Conservation (phyloP, 2,329 filamentous ascomycete species). For the Bertia moriformis region DNA sequence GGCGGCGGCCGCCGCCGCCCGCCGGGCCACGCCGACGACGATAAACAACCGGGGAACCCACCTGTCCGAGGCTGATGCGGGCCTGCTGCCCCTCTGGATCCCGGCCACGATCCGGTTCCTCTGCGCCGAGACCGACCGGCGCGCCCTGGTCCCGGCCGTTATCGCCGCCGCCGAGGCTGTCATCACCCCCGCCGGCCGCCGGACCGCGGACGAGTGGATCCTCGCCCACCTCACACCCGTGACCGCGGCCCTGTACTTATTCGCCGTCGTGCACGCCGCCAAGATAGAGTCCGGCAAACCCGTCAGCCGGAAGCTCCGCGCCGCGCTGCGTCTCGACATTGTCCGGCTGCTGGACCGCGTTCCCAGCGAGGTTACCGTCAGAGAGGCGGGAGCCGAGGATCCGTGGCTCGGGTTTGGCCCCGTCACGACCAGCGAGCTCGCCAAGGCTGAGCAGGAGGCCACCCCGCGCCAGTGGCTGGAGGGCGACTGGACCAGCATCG, state of each 20-base stretch:
- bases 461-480: not conserved
- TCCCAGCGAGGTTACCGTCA: conserved; percentile 19
- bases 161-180: conserved; percentile 57
- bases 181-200: conserved; percentile 23
- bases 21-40: conserved; percentile 24
- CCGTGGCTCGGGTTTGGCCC: conserved; percentile 12
- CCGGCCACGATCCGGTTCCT: conserved; percentile 53
- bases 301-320: conserved; percentile 27
- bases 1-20: conserved; percentile 16
- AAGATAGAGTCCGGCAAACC: conserved; percentile 14
- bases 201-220: conserved; percentile 31
- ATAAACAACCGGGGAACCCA: conserved; percentile 28
- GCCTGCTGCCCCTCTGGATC: conserved; percentile 48
- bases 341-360: conserved; percentile 23
- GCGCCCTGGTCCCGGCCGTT: conserved; percentile 54
- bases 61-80: conserved; percentile 13
- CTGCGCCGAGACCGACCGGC: conserved; percentile 44
- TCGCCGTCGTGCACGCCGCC: conserved; percentile 35
- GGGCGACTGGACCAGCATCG: not conserved
- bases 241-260: conserved; percentile 44
- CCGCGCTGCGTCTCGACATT: conserved; percentile 28
- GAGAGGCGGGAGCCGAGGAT: conserved; percentile 19
- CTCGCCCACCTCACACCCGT: conserved; percentile 33
- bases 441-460: conserved; percentile 2
- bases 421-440: conserved; percentile 1